Evolutionary conservation across 2,329 filamentous ascomycete genomes (phyloP), one percentile per base, ranked within the genome.

Genomic region (Beauveria australis): DNA sequence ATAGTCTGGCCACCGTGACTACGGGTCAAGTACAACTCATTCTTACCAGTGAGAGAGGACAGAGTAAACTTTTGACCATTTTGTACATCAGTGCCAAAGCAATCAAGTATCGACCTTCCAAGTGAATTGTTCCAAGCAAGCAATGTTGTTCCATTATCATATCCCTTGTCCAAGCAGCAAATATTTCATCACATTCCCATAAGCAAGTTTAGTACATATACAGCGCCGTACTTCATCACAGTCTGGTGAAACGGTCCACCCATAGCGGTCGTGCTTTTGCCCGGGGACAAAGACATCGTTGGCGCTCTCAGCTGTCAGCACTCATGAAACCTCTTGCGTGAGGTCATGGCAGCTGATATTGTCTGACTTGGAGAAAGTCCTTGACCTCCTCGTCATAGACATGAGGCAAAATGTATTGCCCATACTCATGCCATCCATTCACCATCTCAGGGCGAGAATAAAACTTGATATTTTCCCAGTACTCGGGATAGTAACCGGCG

Each of bases 401-500:
- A 19, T 61, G 47, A 24, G 59, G 59, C n/a, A 61, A 33, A 8
- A 61, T 30, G 14, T 61, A 61, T 10, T 51, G 26, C 8, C 48
- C 53, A 28, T 61, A 61, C 37, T 61, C 53, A 14, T 56, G 59
- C 59, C 59, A 61, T 26, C 19, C 44, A 26, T 40, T 24, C 9
- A 61, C 52, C 59, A 56, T 56, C 30, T 47, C 28, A 10, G 53
- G 59, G 8, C 59, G 52, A 22, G 53, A 33, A 26, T 66, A 67
- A 54, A 69, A 68, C 40, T 68, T 67, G 54, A 67, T 59, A 28
- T 69, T 67, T 37, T 70, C 69, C 69, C 68, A 78, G 56, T 70
- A 73, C 10, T 68, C 65, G 2, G 75, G 76, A 64, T 75, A 78
- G 75, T 74, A 79, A 1, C 75, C 75, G n/a, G 75, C 69, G 22